These are phyloP conservation scores for Firmiana major DNA, from an alignment of 345 rosid species.

Conservation along the genomic window DNA sequence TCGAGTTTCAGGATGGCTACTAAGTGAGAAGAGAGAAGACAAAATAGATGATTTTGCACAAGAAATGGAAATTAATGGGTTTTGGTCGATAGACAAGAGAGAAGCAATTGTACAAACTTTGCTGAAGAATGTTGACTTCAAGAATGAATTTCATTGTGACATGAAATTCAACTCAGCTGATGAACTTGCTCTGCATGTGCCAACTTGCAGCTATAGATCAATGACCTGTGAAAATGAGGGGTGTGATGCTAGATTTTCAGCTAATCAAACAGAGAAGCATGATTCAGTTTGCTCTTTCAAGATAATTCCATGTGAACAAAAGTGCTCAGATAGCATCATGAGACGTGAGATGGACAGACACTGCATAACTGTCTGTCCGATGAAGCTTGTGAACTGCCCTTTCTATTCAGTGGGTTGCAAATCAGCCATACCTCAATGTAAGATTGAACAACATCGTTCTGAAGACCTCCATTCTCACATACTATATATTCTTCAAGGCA, in stretches of 20 bases:
- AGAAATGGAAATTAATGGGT: constrained; percentile 77
- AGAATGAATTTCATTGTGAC: constrained; percentile 58
- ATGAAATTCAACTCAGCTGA: constrained; percentile 48
- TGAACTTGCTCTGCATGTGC: constrained; percentile 50
- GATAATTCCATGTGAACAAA: constrained; percentile 79
- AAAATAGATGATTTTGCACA: constrained; percentile 79
- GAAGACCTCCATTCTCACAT: constrained; percentile 58
- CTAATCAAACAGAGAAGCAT: constrained; percentile 58
- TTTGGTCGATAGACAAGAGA: constrained; percentile 65
- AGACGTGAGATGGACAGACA: constrained; percentile 89
- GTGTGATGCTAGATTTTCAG: constrained; percentile 48
- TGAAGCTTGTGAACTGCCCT: constrained; percentile 85
- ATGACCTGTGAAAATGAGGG: constrained; percentile 70
- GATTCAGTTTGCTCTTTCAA: constrained; percentile 75
- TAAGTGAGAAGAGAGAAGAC: constrained; percentile 85
- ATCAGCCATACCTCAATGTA: constrained; percentile 47
- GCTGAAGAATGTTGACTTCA: constrained; percentile 77
- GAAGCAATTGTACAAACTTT: constrained; percentile 51
- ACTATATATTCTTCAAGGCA: constrained; percentile 48
- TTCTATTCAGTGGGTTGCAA: constrained; percentile 76
- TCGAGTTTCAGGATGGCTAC: constrained; percentile 68
- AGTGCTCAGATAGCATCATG: constrained; percentile 59
- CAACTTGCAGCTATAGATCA: constrained; percentile 54
- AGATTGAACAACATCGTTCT: constrained; percentile 45
- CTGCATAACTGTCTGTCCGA: constrained; percentile 80